Conservation (phyloP, 2,329 filamentous ascomycete genomes). For the Cordyceps militaris region DNA sequence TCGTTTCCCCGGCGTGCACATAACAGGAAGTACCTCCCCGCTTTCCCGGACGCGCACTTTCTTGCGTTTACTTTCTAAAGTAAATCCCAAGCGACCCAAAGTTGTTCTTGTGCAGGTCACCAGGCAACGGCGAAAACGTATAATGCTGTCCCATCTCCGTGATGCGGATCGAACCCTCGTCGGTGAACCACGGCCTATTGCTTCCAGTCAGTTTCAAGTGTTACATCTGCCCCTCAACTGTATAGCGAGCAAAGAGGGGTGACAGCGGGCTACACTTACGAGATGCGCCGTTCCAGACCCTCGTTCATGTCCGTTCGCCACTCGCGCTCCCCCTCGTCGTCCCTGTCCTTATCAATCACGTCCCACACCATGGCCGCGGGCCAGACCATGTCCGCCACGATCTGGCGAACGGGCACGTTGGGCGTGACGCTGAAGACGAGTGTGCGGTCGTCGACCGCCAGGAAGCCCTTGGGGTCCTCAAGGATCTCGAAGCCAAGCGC, state of each 20-base stretch:
- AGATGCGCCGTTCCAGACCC: background rate
- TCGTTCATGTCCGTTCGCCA: too few species aligned
- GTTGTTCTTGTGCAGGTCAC: background rate
- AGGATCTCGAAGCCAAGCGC: conserved; percentile 12
- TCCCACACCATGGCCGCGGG: conserved; percentile 19
- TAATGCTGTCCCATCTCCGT: conserved; percentile 1
- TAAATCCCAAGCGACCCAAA: background rate
- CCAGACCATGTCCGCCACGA: conserved; percentile 17
- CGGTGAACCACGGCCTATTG: background rate
- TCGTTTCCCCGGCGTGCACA: too few species aligned
- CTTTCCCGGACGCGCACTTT: too few species aligned
- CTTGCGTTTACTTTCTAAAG: background rate
- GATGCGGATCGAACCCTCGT: background rate
- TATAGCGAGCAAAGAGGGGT: too few species aligned
- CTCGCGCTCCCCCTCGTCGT: too few species aligned
- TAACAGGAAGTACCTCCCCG: too few species aligned
- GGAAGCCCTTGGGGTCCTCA: conserved; percentile 15
- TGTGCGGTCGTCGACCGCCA: conserved; percentile 16
- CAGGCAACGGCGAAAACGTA: background rate
- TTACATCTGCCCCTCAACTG: too few species aligned
- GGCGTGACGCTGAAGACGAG: conserved; percentile 16
- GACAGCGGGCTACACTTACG: background rate
- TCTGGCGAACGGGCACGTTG: conserved; percentile 18
- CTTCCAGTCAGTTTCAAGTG: background rate
- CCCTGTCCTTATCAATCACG: background rate